These are phyloP conservation scores for Tylopilus orsonianus DNA, from an alignment of 1,284 basidiomycete species.

Conservation along the genomic window DNA sequence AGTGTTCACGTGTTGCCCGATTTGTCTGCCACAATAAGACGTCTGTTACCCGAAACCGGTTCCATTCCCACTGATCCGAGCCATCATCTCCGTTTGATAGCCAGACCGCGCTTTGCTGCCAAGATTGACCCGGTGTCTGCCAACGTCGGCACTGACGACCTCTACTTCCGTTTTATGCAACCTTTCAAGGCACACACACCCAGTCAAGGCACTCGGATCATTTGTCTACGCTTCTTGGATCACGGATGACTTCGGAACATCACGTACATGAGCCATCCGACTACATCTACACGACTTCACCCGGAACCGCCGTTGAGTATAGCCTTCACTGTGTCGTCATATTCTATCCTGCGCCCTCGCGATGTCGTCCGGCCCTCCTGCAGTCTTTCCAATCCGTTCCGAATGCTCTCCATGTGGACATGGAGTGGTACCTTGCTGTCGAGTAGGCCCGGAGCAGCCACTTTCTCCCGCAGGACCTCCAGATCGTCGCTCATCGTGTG, in stretches of 20 bases:
- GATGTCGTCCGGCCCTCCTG: slow-evolving; percentile 48
- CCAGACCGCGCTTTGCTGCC: no score
- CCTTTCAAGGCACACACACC: no score
- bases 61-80: background rate
- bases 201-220: no score
- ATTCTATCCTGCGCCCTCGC: slow-evolving; percentile 34
- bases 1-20: slow-evolving; percentile 7
- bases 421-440: slow-evolving; percentile 60
- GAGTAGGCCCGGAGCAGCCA: slow-evolving; percentile 60
- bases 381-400: slow-evolving; percentile 59
- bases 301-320: slow-evolving; percentile 25
- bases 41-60: slow-evolving; percentile 13
- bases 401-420: slow-evolving; percentile 71
- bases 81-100: background rate
- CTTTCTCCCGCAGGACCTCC: slow-evolving; percentile 68
- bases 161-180: background rate
- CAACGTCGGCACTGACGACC: background rate
- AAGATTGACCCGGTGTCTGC: background rate
- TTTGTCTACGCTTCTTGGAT: no score
- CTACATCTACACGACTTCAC: slow-evolving; percentile 3
- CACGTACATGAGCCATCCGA: no score
- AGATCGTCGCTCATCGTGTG: slow-evolving; percentile 65
- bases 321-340: slow-evolving; percentile 34
- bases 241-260: no score
- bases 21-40: slow-evolving; percentile 27